Percentiles rank a stretch among this genome's conserved stretches.
Evolutionary conservation across 805 yeast genomes (phyloP).

Genomic region (Metschnikowia corniflorae): DNA sequence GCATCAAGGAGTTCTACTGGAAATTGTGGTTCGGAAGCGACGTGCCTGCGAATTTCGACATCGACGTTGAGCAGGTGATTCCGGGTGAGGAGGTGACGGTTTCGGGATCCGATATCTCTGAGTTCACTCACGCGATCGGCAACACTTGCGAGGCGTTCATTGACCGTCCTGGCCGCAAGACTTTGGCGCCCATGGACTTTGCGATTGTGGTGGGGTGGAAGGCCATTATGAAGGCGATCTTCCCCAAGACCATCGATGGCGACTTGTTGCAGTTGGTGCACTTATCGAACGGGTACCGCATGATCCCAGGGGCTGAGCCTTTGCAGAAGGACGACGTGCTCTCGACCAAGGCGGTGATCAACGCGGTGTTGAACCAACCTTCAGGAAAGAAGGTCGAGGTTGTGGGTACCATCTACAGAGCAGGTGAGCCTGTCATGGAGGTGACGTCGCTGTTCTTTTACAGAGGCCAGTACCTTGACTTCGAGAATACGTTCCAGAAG

Average conservation of each 20-base stretch:
- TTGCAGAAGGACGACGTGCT: constrained; percentile 85
- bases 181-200: constrained; percentile 97
- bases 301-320: constrained; percentile 89
- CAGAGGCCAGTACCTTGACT: constrained; percentile 88
- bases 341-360: constrained; percentile 76
- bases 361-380: constrained; percentile 84
- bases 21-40: constrained; percentile 83
- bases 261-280: constrained; percentile 92
- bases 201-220: constrained; percentile 99
- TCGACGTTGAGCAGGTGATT: constrained; percentile 68
- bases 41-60: constrained; percentile 59
- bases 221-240: constrained; percentile 95
- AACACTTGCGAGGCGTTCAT: constrained; percentile 96
- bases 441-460: constrained; percentile 93
- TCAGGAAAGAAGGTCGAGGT: constrained; percentile 96
- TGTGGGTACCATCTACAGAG: constrained; percentile 80
- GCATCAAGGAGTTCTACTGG: constrained; percentile 98
- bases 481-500: constrained; percentile 87
- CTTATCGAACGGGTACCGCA: constrained; percentile 88
- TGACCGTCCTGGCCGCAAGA: constrained; percentile 75
- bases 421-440: constrained; percentile 79
- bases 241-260: constrained; percentile 96
- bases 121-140: constrained; percentile 95
- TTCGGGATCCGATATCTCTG: constrained; percentile 74
- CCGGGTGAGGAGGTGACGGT: constrained; percentile 67